phyloP scores from a whole-genome alignment of 768 basidiomycete species.

The Terana coerulea region DNA sequence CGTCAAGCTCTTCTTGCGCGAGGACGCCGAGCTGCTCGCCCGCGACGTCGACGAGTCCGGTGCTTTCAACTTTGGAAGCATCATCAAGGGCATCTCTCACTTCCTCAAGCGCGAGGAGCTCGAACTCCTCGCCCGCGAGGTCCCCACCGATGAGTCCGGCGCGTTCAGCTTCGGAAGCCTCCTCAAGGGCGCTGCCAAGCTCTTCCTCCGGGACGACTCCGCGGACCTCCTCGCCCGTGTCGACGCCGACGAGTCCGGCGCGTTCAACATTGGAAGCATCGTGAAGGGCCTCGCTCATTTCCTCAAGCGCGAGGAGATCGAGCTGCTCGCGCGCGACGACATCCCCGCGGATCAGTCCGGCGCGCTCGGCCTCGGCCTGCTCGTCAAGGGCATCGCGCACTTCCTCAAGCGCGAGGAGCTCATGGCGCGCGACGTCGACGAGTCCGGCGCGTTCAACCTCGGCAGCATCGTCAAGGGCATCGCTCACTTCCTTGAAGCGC shows the following conservation, averaged over 20 bases:
- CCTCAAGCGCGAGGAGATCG: slow-evolving; percentile 6
- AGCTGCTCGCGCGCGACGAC: slow-evolving; percentile 1
- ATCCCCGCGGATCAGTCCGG: neutral
- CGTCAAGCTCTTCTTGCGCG: neutral
- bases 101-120: slow-evolving; percentile 1
- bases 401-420: slow-evolving; percentile 6
- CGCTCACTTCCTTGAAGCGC: neutral
- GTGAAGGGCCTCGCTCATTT: neutral
- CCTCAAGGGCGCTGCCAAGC: neutral
- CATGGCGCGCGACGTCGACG: slow-evolving; percentile 1
- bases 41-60: slow-evolving; percentile 1
- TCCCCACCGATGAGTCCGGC: neutral
- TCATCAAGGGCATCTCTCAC: neutral
- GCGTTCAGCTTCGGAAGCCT: neutral
- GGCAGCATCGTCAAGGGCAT: neutral
- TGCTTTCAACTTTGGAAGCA: slow-evolving; percentile 1
- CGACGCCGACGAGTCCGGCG: slow-evolving; percentile 1
- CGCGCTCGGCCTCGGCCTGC: neutral
- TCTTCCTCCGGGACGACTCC: no score
- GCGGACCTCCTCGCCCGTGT: neutral
- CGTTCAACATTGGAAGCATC: neutral
- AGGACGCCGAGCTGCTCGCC: slow-evolving; percentile 5
- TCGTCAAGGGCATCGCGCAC: neutral
- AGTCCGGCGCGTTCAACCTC: slow-evolving; percentile 3
- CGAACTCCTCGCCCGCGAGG: slow-evolving; percentile 4